A percentile compares a stretch with the other conserved stretches of the same genome.
phyloP scores from a whole-genome alignment of 306 rosid species.

The Astragalus membranaceus region DNA sequence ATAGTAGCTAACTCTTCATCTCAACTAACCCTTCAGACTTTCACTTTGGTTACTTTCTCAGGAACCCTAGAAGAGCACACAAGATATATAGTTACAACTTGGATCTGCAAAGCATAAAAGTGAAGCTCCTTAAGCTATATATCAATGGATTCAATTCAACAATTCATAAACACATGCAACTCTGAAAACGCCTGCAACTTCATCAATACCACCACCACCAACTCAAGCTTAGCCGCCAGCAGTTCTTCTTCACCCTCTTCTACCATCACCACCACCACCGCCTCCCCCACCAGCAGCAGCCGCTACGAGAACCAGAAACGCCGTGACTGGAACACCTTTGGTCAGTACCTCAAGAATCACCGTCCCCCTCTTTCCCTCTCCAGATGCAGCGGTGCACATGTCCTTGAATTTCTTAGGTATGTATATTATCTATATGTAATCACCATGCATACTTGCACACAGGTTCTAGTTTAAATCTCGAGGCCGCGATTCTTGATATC shows the following conservation, averaged over 20 bases:
- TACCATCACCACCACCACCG: constrained; percentile 3
- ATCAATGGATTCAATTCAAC: constrained; percentile 73
- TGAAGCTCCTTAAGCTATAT: neutral
- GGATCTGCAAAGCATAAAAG: constrained; percentile 25
- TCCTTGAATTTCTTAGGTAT: constrained; percentile 82
- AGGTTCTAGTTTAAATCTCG: no score
- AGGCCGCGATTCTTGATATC: no score
- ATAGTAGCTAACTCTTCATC: constrained; percentile 17
- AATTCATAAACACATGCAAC: constrained; percentile 52
- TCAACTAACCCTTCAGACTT: constrained; percentile 10
- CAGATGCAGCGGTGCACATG: constrained; percentile 97
- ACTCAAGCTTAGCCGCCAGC: constrained; percentile 12
- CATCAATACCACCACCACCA: neutral
- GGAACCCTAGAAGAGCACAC: constrained; percentile 37
- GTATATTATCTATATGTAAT: neutral
- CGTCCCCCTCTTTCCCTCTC: constrained; percentile 89
- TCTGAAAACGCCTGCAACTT: constrained; percentile 36
- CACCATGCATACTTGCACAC: constrained; percentile 9
- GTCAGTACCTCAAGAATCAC: constrained; percentile 89
- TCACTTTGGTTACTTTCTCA: constrained; percentile 24
- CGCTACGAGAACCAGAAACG: constrained; percentile 98
- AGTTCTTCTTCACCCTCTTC: constrained; percentile 43
- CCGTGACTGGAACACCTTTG: constrained; percentile 97
- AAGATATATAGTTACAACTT: neutral
- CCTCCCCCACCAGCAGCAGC: constrained; percentile 43